Evolutionary conservation across 2,329 filamentous ascomycete genomes (phyloP).

Genomic region (Aspergillus novofumigatus): DNA sequence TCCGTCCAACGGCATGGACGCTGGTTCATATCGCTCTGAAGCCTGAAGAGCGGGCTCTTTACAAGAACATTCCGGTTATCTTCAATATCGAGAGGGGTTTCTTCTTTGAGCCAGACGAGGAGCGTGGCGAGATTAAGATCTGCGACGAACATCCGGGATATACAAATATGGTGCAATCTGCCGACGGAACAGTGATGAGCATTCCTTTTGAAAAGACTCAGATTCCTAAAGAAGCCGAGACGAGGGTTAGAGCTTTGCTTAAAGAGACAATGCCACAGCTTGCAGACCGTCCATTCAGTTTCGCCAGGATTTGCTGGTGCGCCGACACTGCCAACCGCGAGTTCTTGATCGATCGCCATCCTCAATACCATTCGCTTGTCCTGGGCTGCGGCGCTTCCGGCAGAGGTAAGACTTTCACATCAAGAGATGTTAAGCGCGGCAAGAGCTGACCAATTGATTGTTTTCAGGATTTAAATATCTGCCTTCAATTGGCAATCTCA

Average conservation of each 20-base stretch:
- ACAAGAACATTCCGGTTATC: conserved; percentile 42
- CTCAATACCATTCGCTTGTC: conserved; percentile 40
- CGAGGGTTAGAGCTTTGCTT: conserved; percentile 46
- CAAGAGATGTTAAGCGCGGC: background rate
- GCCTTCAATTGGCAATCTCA: conserved; percentile 47
- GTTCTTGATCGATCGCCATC: conserved; percentile 51
- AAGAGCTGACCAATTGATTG: background rate
- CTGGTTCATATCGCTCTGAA: conserved; percentile 44
- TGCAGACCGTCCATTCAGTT: conserved; percentile 46
- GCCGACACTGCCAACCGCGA: conserved; percentile 53
- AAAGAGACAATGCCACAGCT: conserved; percentile 52
- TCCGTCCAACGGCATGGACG: conserved; percentile 46
- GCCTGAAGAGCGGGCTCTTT: conserved; percentile 38
- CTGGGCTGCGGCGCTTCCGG: conserved; percentile 50
- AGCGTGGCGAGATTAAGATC: conserved; percentile 33
- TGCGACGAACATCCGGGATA: conserved; percentile 55
- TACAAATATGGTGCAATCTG: conserved; percentile 40
- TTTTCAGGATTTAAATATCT: conserved; percentile 49
- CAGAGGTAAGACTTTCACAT: conserved; percentile 8
- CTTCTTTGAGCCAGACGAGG: conserved; percentile 47
- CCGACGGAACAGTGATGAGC: conserved; percentile 25
- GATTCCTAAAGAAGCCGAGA: conserved; percentile 45
- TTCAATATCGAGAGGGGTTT: conserved; percentile 47
- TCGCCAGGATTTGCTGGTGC: conserved; percentile 55
- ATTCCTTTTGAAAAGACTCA: conserved; percentile 43